These are phyloP conservation scores for Takashimella koratensis DNA, from an alignment of 1,284 basidiomycete genomes.

Conservation along the genomic window DNA sequence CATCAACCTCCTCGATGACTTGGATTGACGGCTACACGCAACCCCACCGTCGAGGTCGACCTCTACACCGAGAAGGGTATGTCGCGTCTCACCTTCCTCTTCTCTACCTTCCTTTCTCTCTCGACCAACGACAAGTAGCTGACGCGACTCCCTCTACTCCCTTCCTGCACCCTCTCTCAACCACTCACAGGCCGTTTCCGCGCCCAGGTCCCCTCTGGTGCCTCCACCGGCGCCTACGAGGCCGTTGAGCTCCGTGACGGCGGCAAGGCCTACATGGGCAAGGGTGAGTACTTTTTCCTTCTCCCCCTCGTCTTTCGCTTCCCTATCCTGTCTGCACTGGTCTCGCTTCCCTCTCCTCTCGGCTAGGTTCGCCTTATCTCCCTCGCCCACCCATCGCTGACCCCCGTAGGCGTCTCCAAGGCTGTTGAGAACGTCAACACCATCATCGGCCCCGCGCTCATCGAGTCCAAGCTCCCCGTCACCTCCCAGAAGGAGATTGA, in stretches of 20 bases:
- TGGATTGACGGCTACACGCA: conserved; percentile 48
- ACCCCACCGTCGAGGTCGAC: conserved; percentile 95
- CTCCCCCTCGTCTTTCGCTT: too few species aligned
- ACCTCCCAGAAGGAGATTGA: conserved; percentile 95
- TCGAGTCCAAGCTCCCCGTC: conserved; percentile 80
- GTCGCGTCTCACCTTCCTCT: conserved; percentile 13
- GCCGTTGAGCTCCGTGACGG: conserved; percentile 98
- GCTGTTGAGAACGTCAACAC: conserved; percentile 91
- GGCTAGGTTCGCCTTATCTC: too few species aligned
- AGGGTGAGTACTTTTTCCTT: conserved; percentile 69
- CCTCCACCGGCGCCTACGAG: conserved; percentile 97
- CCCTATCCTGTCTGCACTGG: too few species aligned
- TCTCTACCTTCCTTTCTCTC: conserved; percentile 2
- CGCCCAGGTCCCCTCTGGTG: conserved; percentile 94
- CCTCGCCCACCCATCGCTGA: too few species aligned
- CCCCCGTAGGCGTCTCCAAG: conserved; percentile 88
- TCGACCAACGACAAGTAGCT: conserved; percentile 20
- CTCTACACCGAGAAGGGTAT: conserved; percentile 78
- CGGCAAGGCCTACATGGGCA: conserved; percentile 91
- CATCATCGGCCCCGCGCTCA: conserved; percentile 81
- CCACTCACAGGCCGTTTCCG: conserved; percentile 74
- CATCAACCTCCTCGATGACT: not conserved
- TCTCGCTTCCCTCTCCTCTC: too few species aligned
- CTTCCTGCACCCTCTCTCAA: conserved; percentile 3
- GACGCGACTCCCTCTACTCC: conserved; percentile 11